Conservation (phyloP, 2,329 filamentous ascomycete species). For the Mariannaea elegans region DNA sequence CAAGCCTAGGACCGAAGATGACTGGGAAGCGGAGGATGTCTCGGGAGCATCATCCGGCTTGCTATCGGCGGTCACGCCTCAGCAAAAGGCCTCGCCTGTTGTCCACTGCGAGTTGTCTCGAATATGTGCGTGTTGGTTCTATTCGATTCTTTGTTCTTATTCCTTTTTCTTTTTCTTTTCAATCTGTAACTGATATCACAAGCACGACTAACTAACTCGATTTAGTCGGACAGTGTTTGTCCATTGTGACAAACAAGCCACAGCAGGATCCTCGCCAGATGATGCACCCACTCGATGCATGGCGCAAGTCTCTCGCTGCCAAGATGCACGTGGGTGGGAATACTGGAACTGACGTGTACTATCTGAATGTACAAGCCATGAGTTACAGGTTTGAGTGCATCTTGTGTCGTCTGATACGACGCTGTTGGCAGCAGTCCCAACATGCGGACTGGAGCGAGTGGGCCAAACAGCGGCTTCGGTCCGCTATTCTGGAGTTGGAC, state of each 20-base stretch:
- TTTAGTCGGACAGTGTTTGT: not conserved
- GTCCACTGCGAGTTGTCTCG: constrained; percentile 19
- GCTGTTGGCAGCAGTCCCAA: constrained; percentile 10
- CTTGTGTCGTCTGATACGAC: constrained; percentile 22
- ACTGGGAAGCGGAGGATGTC: constrained; percentile 26
- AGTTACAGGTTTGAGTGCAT: constrained; percentile 31
- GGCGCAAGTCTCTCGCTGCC: constrained; percentile 14
- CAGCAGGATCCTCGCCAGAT: not conserved
- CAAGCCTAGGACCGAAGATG: not conserved
- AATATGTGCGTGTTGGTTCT: constrained; percentile 27
- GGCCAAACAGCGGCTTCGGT: constrained; percentile 24
- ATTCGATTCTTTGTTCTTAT: not conserved
- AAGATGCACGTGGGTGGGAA: constrained; percentile 2
- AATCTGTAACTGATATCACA: too few relatives aligned
- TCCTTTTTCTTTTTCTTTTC: too few relatives aligned
- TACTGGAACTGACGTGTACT: not conserved
- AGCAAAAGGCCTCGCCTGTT: constrained; percentile 17
- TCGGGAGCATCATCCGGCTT: not conserved
- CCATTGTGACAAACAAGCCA: not conserved
- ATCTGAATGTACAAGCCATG: not conserved
- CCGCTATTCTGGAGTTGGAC: constrained; percentile 23
- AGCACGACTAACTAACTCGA: not conserved
- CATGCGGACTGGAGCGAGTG: constrained; percentile 3
- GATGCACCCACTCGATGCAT: constrained; percentile 5
- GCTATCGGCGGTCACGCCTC: not conserved